Evolutionary conservation across 179 eudicot species (phyloP).

Genomic region (Vitellaria paradoxa): DNA sequence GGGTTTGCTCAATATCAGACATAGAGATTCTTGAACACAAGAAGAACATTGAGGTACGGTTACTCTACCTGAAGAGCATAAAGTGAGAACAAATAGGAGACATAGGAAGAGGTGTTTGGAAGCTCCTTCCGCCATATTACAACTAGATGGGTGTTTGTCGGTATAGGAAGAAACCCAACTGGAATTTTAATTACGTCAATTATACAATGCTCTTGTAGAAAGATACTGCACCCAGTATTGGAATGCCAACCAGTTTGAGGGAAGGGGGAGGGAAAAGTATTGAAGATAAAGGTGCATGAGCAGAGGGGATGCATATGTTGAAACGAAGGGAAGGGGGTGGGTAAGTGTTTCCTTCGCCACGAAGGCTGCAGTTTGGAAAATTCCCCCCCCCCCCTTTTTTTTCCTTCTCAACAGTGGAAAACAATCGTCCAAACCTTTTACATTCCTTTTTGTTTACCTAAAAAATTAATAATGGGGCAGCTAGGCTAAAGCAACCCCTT

Average conservation of each 20-base stretch:
- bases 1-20: no score
- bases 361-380: constrained; percentile 35
- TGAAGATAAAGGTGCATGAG: constrained; percentile 12
- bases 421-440: constrained; percentile 16
- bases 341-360: constrained; percentile 41
- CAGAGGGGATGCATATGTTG: constrained; percentile 5
- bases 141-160: constrained; percentile 14
- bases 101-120: constrained; percentile 29
- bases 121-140: constrained; percentile 38
- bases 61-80: constrained; percentile 48
- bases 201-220: constrained; percentile 17
- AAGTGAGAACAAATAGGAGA: constrained; percentile 30
- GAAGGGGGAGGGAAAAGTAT: neutral
- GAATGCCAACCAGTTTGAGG: constrained; percentile 15
- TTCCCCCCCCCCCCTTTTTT: no score
- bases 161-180: constrained; percentile 25
- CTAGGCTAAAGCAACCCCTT: neutral
- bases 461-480: neutral
- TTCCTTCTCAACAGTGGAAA: constrained; percentile 22
- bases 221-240: neutral
- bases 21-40: neutral
- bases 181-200: constrained; percentile 20
- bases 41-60: neutral
- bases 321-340: constrained; percentile 21
- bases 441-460: constrained; percentile 1